Percentiles rank a stretch among this genome's conserved stretches.
Evolutionary conservation across 1,284 basidiomycete genomes (phyloP).

Genomic region (Cystobasidium slooffiae): DNA sequence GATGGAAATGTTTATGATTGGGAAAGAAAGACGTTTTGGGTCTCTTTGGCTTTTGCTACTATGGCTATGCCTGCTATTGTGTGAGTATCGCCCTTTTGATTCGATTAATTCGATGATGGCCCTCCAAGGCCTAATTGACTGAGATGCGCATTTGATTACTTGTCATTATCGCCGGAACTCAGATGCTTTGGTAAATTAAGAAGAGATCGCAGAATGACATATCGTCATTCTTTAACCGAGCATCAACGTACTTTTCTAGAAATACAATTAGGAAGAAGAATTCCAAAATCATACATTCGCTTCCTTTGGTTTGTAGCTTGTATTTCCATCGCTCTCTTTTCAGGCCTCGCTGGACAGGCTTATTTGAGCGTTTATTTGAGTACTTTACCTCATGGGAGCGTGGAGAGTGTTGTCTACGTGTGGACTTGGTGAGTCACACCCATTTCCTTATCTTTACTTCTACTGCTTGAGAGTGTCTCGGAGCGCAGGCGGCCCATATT

Average conservation of each 20-base stretch:
- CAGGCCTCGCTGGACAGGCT: constrained; percentile 64
- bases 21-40: constrained; percentile 66
- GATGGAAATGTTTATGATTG: constrained; percentile 58
- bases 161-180: too few relatives aligned
- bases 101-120: neutral
- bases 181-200: constrained; percentile 53
- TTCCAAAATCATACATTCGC: constrained; percentile 63
- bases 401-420: constrained; percentile 64
- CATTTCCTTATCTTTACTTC: too few relatives aligned
- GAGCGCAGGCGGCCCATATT: too few relatives aligned
- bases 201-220: constrained; percentile 52
- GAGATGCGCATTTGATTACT: too few relatives aligned
- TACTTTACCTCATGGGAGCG: constrained; percentile 63
- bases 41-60: constrained; percentile 62
- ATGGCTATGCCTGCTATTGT: constrained; percentile 64
- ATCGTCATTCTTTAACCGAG: constrained; percentile 56
- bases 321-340: constrained; percentile 62
- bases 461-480: too few relatives aligned
- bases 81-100: constrained; percentile 53
- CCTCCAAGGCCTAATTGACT: too few relatives aligned
- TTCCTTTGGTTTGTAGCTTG: constrained; percentile 65
- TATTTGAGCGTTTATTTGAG: constrained; percentile 63
- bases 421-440: constrained; percentile 59
- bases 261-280: constrained; percentile 58
- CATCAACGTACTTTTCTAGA: constrained; percentile 60